Percentiles rank a stretch among this genome's conserved stretches.
Conservation (phyloP, 139 green algal genomes). For the Diplosphaera chodatii region DNA sequence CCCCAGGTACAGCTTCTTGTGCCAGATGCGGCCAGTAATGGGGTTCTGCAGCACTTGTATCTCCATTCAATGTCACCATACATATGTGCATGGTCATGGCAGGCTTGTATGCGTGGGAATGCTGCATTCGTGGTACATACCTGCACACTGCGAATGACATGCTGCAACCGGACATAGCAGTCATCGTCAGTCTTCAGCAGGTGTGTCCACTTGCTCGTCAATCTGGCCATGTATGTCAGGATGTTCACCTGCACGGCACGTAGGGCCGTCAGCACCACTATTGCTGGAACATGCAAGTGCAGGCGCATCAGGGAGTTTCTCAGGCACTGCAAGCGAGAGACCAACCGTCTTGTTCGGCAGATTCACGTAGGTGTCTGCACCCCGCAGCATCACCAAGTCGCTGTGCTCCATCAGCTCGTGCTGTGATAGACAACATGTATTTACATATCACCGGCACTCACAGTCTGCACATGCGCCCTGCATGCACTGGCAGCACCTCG, state of each 20-base stretch:
- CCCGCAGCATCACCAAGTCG: conserved; percentile 42
- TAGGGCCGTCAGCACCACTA: too few relatives aligned
- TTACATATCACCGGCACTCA: too few relatives aligned
- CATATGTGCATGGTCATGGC: neutral
- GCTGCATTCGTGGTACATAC: too few relatives aligned
- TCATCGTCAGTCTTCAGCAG: conserved; percentile 64
- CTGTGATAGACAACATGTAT: too few relatives aligned
- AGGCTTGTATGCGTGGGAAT: too few relatives aligned
- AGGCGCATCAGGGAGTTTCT: too few relatives aligned
- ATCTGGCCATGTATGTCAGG: neutral
- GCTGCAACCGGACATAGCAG: conserved; percentile 36
- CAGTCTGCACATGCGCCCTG: too few relatives aligned
- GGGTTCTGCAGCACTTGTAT: neutral
- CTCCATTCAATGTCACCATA: neutral
- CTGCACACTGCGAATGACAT: conserved; percentile 12
- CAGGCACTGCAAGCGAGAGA: too few relatives aligned
- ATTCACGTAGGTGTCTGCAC: conserved; percentile 37
- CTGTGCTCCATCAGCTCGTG: conserved; percentile 19
- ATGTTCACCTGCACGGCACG: conserved; percentile 8
- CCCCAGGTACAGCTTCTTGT: conserved; percentile 27
- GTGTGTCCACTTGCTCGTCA: conserved; percentile 39
- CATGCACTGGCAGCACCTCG: too few relatives aligned
- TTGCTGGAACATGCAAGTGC: too few relatives aligned
- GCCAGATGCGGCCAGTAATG: neutral
- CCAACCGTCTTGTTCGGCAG: conserved; percentile 54